Percentiles rank a stretch among this genome's conserved stretches.
phyloP scores from a whole-genome alignment of 148 eudicot species.

The Bassia scoparia region DNA sequence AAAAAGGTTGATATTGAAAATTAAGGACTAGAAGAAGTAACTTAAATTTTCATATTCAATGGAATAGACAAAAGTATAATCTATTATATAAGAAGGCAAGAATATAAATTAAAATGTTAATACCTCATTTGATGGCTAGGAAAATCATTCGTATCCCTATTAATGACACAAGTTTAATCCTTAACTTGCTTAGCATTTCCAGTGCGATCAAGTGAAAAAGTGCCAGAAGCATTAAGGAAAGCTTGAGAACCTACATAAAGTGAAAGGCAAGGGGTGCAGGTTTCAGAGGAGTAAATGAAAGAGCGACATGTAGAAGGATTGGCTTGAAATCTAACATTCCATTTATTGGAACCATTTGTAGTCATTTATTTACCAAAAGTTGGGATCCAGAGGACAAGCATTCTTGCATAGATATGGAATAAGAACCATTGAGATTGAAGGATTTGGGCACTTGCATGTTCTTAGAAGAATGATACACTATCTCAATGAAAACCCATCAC shows the following conservation, averaged over 20 bases:
- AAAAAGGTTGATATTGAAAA: too few relatives aligned
- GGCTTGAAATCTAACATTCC: conserved; percentile 36
- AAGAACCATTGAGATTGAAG: conserved; percentile 51
- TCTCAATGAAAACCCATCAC: conserved; percentile 64
- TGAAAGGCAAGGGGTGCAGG: conserved; percentile 50
- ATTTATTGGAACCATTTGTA: conserved; percentile 52
- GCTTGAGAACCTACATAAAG: conserved; percentile 46
- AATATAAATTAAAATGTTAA: background rate
- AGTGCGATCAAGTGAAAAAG: conserved; percentile 46
- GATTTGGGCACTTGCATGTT: conserved; percentile 39
- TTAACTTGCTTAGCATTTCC: conserved; percentile 37
- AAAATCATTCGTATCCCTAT: conserved; percentile 62
- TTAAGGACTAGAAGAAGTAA: too few relatives aligned
- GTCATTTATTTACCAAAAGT: conserved; percentile 74
- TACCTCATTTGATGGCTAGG: conserved; percentile 87
- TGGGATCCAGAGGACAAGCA: conserved; percentile 37
- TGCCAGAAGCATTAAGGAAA: conserved; percentile 51
- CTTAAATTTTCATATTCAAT: background rate
- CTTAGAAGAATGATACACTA: conserved; percentile 40
- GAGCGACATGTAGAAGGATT: conserved; percentile 55
- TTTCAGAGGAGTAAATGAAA: conserved; percentile 67
- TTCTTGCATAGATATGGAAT: conserved; percentile 57
- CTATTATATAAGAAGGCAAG: too few relatives aligned
- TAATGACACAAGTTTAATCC: conserved; percentile 51
- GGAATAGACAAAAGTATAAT: background rate